A percentile compares a stretch with the other conserved stretches of the same genome.
These are phyloP conservation scores for Dendrobium chrysotoxum DNA, from an alignment of 106 monocot genomes.

Conservation along the genomic window DNA sequence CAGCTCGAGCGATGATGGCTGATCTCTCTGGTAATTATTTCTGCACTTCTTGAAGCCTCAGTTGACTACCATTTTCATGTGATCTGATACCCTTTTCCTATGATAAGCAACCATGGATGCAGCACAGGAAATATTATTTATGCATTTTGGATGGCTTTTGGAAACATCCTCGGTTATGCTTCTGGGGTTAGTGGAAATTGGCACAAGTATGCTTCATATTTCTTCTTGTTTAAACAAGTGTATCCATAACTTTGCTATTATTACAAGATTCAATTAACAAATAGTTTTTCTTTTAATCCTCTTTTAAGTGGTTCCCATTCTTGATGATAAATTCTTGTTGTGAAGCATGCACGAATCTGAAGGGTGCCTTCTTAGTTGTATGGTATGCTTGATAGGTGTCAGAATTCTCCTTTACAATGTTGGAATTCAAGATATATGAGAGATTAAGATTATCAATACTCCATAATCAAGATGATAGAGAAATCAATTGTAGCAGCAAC, in stretches of 20 bases:
- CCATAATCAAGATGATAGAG: no score
- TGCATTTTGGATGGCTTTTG: slow-evolving; percentile 59
- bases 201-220: slow-evolving; percentile 31
- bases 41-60: background rate
- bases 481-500: no score
- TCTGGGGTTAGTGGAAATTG: slow-evolving; percentile 44
- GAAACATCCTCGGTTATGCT: slow-evolving; percentile 55
- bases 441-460: no score
- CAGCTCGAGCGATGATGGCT: slow-evolving; percentile 60
- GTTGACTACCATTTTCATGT: background rate
- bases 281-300: background rate
- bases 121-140: slow-evolving; percentile 44
- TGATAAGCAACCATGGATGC: slow-evolving; percentile 30
- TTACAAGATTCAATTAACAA: background rate
- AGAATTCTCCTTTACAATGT: background rate
- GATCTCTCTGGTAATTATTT: slow-evolving; percentile 41
- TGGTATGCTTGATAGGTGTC: slow-evolving; percentile 20
- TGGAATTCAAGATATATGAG: no score
- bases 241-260: background rate
- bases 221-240: background rate
- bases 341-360: slow-evolving; percentile 34
- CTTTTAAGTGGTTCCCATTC: slow-evolving; percentile 48
- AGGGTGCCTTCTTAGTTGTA: slow-evolving; percentile 47
- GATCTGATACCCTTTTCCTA: background rate
- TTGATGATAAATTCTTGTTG: slow-evolving; percentile 50